Evolutionary conservation across 768 basidiomycete genomes (phyloP).

Genomic region (Rossbeevera mucosa): DNA sequence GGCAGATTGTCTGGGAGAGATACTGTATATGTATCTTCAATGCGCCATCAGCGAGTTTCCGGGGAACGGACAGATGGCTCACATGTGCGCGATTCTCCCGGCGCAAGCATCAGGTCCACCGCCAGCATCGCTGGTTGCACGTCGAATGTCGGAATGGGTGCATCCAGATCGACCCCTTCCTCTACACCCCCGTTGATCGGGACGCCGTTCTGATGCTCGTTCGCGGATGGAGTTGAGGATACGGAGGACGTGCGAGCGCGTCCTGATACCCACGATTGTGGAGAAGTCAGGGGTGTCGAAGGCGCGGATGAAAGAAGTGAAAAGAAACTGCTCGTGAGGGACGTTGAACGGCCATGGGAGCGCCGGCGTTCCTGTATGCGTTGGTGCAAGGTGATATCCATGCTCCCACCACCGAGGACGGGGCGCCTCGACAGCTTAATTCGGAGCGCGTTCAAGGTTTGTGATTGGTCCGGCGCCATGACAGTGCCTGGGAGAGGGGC

Average conservation of each 20-base stretch:
- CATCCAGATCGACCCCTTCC: conserved; percentile 55
- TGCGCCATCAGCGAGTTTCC: background rate
- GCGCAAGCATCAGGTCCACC: conserved; percentile 74
- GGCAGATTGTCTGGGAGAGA: conserved; percentile 76
- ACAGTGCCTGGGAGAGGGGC: conserved; percentile 41
- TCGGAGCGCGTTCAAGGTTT: conserved; percentile 45
- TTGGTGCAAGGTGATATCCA: conserved; percentile 60
- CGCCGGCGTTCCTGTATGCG: conserved; percentile 23
- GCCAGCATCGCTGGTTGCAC: conserved; percentile 84
- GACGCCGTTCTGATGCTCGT: conserved; percentile 16
- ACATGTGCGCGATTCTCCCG: conserved; percentile 88
- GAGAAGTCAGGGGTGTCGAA: conserved; percentile 18
- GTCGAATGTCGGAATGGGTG: conserved; percentile 79
- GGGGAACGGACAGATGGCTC: conserved; percentile 5
- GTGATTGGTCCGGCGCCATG: conserved; percentile 43
- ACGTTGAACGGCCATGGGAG: conserved; percentile 48
- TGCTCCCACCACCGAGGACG: conserved; percentile 61
- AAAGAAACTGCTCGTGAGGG: conserved; percentile 47
- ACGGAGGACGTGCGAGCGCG: conserved; percentile 23
- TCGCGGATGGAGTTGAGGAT: conserved; percentile 17
- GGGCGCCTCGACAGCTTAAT: conserved; percentile 43
- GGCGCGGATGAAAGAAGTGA: conserved; percentile 40
- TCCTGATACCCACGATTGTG: conserved; percentile 22
- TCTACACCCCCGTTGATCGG: conserved; percentile 25
- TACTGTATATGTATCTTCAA: conserved; percentile 74